These are phyloP conservation scores for Phytophthora pini DNA, from an alignment of 352 stramenopile genomes.

Conservation along the genomic window DNA sequence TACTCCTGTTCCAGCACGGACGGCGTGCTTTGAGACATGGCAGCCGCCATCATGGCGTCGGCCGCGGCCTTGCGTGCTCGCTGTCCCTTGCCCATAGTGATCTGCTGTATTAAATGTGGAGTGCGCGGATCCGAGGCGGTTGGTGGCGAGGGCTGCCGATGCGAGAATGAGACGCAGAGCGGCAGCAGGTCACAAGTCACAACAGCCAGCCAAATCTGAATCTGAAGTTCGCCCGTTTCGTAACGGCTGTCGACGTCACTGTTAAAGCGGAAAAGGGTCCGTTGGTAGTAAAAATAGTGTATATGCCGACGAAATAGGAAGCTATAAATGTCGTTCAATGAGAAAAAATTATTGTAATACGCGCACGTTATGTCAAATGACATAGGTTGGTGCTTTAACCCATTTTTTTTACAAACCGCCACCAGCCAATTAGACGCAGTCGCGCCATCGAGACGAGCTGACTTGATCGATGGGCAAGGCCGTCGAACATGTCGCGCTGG, in stretches of 20 bases:
- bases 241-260: constrained; percentile 31
- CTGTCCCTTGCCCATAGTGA: constrained; percentile 75
- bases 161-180: constrained; percentile 24
- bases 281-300: background rate
- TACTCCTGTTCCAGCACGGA: constrained; percentile 44
- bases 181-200: background rate
- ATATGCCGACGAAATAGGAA: background rate
- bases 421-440: constrained; percentile 14
- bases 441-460: constrained; percentile 10
- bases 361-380: background rate
- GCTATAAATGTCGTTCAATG: background rate
- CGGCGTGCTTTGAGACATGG: constrained; percentile 40
- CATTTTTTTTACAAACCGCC: constrained; percentile 28
- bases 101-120: constrained; percentile 11
- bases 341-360: background rate
- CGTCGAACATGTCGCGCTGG: background rate
- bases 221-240: constrained; percentile 16
- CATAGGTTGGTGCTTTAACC: too few relatives aligned
- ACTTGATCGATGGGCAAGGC: constrained; percentile 9
- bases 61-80: constrained; percentile 63
- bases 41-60: constrained; percentile 47
- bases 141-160: constrained; percentile 19
- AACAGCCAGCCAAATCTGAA: constrained; percentile 37
- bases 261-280: constrained; percentile 15
- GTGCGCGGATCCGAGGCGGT: constrained; percentile 11